Percentiles rank a stretch among this genome's conserved stretches.
Conservation (phyloP, 2,329 filamentous ascomycete genomes). For the Eutypella sp. region DNA sequence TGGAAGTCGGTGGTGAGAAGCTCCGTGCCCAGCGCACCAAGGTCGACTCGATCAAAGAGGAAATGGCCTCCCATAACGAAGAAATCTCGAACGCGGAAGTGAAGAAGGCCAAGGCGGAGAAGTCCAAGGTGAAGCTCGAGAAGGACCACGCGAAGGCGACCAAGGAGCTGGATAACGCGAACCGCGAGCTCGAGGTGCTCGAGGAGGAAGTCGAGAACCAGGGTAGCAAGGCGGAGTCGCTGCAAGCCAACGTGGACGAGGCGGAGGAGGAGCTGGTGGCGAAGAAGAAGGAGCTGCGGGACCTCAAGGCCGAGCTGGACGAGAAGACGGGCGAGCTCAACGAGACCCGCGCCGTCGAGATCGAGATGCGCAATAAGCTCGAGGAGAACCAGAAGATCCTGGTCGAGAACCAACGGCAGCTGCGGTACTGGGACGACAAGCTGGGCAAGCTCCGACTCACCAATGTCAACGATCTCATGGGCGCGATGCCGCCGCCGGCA, state of each 20-base stretch:
- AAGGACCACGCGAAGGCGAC: constrained; percentile 75
- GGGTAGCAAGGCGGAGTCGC: constrained; percentile 66
- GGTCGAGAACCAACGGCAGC: constrained; percentile 76
- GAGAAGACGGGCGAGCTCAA: constrained; percentile 82
- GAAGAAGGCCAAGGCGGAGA: constrained; percentile 86
- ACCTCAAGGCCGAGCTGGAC: constrained; percentile 80
- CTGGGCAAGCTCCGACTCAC: constrained; percentile 77
- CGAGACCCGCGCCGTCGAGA: constrained; percentile 81
- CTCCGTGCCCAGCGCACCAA: constrained; percentile 84
- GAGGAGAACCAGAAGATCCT: constrained; percentile 93
- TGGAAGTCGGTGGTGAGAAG: constrained; percentile 94
- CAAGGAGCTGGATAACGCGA: constrained; percentile 70
- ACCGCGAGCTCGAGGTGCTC: constrained; percentile 69
- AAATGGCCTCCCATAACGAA: constrained; percentile 75
- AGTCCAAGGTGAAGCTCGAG: constrained; percentile 80
- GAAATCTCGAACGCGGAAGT: constrained; percentile 83
- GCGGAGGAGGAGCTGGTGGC: constrained; percentile 71
- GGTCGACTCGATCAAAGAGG: constrained; percentile 82
- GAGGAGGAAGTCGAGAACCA: constrained; percentile 76
- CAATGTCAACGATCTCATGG: constrained; percentile 66
- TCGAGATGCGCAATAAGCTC: constrained; percentile 97
- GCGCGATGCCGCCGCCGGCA: constrained; percentile 28
- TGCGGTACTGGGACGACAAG: constrained; percentile 86
- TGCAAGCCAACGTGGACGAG: constrained; percentile 70
- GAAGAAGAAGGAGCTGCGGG: constrained; percentile 75